These are phyloP conservation scores for Termitomyces sp. DNA, from an alignment of 768 basidiomycete species.

Conservation along the genomic window DNA sequence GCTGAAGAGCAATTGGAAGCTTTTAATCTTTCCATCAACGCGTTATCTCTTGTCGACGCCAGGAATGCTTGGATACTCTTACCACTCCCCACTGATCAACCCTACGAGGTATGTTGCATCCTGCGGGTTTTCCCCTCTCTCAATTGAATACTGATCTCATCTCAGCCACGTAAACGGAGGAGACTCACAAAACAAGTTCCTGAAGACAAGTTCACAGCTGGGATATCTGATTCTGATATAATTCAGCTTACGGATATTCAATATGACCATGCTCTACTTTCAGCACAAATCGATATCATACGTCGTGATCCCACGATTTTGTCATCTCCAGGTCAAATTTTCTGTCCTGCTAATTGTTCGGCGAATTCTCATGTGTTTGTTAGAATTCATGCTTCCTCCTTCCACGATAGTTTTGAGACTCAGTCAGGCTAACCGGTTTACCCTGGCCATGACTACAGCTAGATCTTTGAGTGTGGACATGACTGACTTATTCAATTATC, in stretches of 20 bases:
- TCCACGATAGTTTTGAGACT: conserved; percentile 71
- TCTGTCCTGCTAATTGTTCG: background rate
- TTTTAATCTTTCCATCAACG: conserved; percentile 83
- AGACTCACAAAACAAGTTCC: conserved; percentile 75
- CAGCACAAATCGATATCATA: conserved; percentile 73
- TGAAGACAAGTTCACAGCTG: conserved; percentile 58
- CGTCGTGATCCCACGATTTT: conserved; percentile 59
- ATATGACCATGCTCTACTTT: conserved; percentile 70
- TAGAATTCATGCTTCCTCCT: conserved; percentile 53
- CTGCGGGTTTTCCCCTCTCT: conserved; percentile 9
- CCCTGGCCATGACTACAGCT: conserved; percentile 73
- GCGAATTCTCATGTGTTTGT: background rate
- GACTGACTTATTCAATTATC: conserved; percentile 74
- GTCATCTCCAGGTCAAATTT: conserved; percentile 56
- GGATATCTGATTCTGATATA: conserved; percentile 69
- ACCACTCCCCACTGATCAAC: conserved; percentile 43
- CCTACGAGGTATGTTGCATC: conserved; percentile 40
- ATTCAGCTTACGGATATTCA: conserved; percentile 77
- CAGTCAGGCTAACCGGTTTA: conserved; percentile 75
- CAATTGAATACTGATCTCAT: conserved; percentile 8
- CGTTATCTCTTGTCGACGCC: conserved; percentile 75
- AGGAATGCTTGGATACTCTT: conserved; percentile 83
- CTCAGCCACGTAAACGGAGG: conserved; percentile 64
- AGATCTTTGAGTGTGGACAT: conserved; percentile 78
- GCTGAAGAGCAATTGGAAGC: conserved; percentile 75